A percentile compares a stretch with the other conserved stretches of the same genome.
Evolutionary conservation across 805 yeast genomes (phyloP).

Genomic region (Wickerhamomyces alni): DNA sequence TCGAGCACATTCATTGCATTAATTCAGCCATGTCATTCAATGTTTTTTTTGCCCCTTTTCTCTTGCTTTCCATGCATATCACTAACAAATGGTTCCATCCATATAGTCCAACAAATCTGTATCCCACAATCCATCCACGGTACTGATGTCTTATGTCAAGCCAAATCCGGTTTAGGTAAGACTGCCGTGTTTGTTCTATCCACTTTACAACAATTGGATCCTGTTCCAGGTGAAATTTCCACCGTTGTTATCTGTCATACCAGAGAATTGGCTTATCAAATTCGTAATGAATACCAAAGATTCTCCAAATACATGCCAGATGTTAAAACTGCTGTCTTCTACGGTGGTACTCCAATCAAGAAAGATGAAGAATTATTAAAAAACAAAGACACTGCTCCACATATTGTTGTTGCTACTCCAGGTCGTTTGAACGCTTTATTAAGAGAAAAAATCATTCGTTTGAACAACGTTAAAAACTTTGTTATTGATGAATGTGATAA

Average conservation of each 20-base stretch:
- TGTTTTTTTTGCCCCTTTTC: not conserved
- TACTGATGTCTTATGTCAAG: conserved; percentile 97
- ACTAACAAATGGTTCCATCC: conserved; percentile 8
- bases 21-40: not conserved
- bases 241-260: conserved; percentile 96
- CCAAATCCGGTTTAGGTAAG: conserved; percentile 99
- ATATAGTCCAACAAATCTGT: conserved; percentile 89
- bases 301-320: conserved; percentile 98
- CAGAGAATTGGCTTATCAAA: conserved; percentile 97
- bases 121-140: conserved; percentile 98
- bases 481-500: conserved; percentile 98
- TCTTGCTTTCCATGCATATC: not conserved
- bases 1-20: too few species aligned
- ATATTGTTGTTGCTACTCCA: conserved; percentile 95
- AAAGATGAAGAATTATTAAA: conserved; percentile 84
- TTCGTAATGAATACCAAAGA: conserved; percentile 94
- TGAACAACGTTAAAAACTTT: conserved; percentile 86
- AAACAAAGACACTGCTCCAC: conserved; percentile 92
- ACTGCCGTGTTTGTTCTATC: conserved; percentile 96
- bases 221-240: conserved; percentile 93
- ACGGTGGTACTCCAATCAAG: conserved; percentile 87
- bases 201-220: conserved; percentile 94
- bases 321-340: conserved; percentile 92
- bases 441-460: conserved; percentile 81
- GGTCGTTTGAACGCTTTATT: conserved; percentile 95